Base-by-base conservation (phyloP, 148 eudicot genomes). In the Fagopyrum homotropicum region DNA sequence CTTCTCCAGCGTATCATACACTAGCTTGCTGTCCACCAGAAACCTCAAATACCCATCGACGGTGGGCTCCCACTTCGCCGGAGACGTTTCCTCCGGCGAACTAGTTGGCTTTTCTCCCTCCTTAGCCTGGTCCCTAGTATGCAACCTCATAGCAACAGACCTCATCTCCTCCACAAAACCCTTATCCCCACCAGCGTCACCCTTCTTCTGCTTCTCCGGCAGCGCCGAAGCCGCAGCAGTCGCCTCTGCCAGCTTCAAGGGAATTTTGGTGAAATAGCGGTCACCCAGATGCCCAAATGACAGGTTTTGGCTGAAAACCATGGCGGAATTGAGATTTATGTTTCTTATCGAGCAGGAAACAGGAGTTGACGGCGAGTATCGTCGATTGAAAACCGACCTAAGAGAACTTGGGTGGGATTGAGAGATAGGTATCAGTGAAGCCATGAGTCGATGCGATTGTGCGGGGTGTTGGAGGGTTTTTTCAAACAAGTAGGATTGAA, bases 91-190 rank as follows among this genome's bases (percentile, higher is more conserved):
- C 69, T 84, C 86, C 11, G 82, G 83, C 5, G 82, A 93, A 68
- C 85, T 79, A 4, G 89, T 81, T 71, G 85, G 93, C 78, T 86
- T 90, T 73, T 94, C 89, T 0, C 98, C 98, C 61, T 91, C 97
- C 75, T 61, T 89, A 6, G 97, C 85, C 56, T 94, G 98, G 54
- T 94, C 98, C 76, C 75, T 91, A 0, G 90, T 88, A 73, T 94
- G 98, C 82, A 94, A 74, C 55, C 83, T 91, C 98, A 94, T 94
- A 5, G 98, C 98, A 79, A 95, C 97, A 59, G 81, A 82, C 73
- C 99, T 95, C 99, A 95, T 92, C 74, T 95, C 99, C 82, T 95
- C 99, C 82, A 92, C 97, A 82, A 95, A 92, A 73, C 92, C 96
- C 76, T 87, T 88, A 30, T 81, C 83, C 85, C 86, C 91, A 7